phyloP scores from a whole-genome alignment of 805 yeast genomes.

The Nakazawaea siamensis region DNA sequence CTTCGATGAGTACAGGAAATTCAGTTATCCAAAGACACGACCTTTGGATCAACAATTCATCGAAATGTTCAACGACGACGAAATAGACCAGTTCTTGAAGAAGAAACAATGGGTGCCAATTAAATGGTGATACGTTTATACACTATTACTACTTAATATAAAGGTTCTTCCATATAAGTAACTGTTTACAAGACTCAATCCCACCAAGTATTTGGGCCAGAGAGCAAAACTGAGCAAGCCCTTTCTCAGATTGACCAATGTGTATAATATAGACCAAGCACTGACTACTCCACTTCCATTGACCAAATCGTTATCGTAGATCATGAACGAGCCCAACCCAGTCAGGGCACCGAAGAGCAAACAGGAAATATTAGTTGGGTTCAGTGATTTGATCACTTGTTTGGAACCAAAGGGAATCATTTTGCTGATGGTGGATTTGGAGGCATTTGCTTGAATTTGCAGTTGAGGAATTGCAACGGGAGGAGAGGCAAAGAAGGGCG shows the following conservation, averaged over 20 bases:
- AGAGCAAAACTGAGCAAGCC: conserved; percentile 46
- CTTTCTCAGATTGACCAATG: conserved; percentile 61
- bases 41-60: conserved; percentile 95
- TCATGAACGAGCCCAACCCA: conserved; percentile 65
- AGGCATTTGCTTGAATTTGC: conserved; percentile 11
- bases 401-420: conserved; percentile 9
- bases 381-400: conserved; percentile 11
- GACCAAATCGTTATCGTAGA: conserved; percentile 64
- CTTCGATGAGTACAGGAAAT: conserved; percentile 90
- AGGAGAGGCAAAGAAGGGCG: conserved; percentile 24
- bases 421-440: conserved; percentile 1
- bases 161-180: conserved; percentile 64
- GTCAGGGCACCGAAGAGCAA: conserved; percentile 53
- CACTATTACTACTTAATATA: conserved; percentile 1
- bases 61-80: conserved; percentile 72
- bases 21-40: conserved; percentile 91
- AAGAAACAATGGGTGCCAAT: conserved; percentile 57
- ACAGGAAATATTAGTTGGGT: conserved; percentile 35
- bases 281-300: conserved; percentile 75
- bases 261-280: conserved; percentile 76
- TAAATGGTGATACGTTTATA: conserved; percentile 38
- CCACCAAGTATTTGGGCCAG: conserved; percentile 52
- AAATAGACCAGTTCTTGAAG: conserved; percentile 47
- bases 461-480: conserved; percentile 13
- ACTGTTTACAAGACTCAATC: conserved; percentile 55